Base-by-base conservation (phyloP, 1,284 basidiomycete genomes). In the Pholiota adiposa region DNA sequence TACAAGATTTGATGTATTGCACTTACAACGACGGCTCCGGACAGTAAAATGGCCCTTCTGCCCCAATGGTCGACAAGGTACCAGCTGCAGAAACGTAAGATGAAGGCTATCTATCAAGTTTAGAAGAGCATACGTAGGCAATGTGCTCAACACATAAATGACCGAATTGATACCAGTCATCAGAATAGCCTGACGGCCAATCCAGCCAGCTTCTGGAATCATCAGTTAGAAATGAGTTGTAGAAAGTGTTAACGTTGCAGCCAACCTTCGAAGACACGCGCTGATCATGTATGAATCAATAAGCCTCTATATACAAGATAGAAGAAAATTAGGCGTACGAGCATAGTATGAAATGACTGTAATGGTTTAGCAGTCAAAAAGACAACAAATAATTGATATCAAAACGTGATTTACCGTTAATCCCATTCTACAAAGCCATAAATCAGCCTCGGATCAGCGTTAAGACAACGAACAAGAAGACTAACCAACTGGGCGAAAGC, bases 101-200 rank as follows among this genome's bases (percentile, higher is more conserved):
- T 52, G 56, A 23, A 36, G 52, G 40, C 31, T 8, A 43, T 23
- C 50, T 8, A 48, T 48, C 11, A 16, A 50, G 38, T 33, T 54
- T 40, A 50, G 38, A 61, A 41, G 56, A 6, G 80, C 88, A 64
- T 62, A 94, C 88, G 93, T 88, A 18, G 93, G 92, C 49, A 96
- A 77, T 2, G 94, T 94, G 67, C 89, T 91, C 21, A 92, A 77
- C 18, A 96, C 75, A 73, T 98, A 98, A 66, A 96, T 93, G 59
- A 96, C 77, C 7, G 90, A 87, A 70, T 98, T 97, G 72, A 97
- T 94, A 6, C 96, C 97, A 1, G 96, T 96, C 97, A 99, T 99
- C 19, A 98, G 82, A 64, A 99, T 88, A 3, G 97, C 97, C 69
- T 98, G 89, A 53, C 96, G 86, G n/a, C 97, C 97, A 60, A 97